Evolutionary conservation across 2,329 filamentous ascomycete species (phyloP).

Genomic region (Emergomyces orientalis): DNA sequence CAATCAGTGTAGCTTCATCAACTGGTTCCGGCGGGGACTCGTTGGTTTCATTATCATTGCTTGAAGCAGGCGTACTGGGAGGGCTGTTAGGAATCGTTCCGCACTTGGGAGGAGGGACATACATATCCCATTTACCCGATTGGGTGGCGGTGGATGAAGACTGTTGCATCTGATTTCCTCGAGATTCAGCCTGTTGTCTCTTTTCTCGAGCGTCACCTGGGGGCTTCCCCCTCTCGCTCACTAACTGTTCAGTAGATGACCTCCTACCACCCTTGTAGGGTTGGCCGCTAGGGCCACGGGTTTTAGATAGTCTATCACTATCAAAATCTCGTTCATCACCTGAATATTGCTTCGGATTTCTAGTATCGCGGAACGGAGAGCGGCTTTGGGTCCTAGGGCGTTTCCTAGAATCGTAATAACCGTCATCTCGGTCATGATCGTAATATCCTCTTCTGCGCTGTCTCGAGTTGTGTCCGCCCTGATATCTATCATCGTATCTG

Average conservation of each 20-base stretch:
- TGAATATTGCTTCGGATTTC: conserved; percentile 32
- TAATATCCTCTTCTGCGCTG: conserved; percentile 28
- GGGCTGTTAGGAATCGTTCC: conserved; percentile 8
- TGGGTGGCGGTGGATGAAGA: conserved; percentile 30
- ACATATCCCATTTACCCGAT: conserved; percentile 31
- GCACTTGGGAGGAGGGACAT: conserved; percentile 25
- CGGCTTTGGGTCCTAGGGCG: conserved; percentile 48
- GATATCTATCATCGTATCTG: conserved; percentile 32
- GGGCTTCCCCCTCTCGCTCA: conserved; percentile 55
- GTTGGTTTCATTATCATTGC: conserved; percentile 20
- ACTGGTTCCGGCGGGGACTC: conserved; percentile 48
- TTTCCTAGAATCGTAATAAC: conserved; percentile 42
- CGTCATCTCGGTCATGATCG: conserved; percentile 43
- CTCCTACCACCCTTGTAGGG: conserved; percentile 35
- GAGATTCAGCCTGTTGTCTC: conserved; percentile 60
- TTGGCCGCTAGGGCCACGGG: conserved; percentile 19
- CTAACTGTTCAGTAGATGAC: conserved; percentile 49
- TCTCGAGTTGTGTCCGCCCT: conserved; percentile 24
- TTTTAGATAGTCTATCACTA: conserved; percentile 22
- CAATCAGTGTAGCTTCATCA: conserved; percentile 74
- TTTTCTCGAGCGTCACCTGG: conserved; percentile 49
- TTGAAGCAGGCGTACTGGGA: conserved; percentile 17
- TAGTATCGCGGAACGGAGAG: conserved; percentile 35
- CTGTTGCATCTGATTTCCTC: conserved; percentile 50
- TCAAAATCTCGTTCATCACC: conserved; percentile 27